Evolutionary conservation across 495 filamentous ascomycete species (phyloP).

Genomic region (Penicillium odoratum): DNA sequence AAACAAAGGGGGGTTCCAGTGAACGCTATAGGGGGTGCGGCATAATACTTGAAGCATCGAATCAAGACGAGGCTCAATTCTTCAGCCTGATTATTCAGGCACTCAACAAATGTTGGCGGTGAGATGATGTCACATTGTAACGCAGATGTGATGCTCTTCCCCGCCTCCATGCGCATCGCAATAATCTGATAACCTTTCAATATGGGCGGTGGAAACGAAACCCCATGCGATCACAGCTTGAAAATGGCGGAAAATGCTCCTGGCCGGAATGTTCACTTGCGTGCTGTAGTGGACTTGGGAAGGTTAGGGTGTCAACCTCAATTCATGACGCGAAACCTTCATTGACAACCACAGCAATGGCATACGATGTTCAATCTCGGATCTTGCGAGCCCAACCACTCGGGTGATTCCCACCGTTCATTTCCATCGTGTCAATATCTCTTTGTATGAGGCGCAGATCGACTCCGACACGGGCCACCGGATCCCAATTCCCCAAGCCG

Average conservation of each 20-base stretch:
- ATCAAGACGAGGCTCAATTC: no score
- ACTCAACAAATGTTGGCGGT: not conserved
- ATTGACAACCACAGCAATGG: conserved; percentile 71
- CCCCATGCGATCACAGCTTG: not conserved
- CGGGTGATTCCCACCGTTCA: conserved; percentile 77
- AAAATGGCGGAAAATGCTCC: not conserved
- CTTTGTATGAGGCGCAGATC: conserved; percentile 84
- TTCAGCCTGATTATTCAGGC: not conserved
- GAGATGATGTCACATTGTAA: not conserved
- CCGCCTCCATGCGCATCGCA: not conserved
- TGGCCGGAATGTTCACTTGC: conserved; percentile 15
- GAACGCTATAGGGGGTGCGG: no score
- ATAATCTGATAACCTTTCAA: not conserved
- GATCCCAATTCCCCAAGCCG: conserved; percentile 60
- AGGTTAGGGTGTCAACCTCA: conserved; percentile 18
- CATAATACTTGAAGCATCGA: no score
- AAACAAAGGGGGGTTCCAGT: no score
- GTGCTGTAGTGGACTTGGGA: conserved; percentile 34
- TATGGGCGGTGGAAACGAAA: not conserved
- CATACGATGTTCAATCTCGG: conserved; percentile 88
- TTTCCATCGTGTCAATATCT: conserved; percentile 75
- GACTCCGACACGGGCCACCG: conserved; percentile 37
- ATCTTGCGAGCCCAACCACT: conserved; percentile 65
- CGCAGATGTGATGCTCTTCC: not conserved
- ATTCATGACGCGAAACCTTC: not conserved